Conservation (phyloP, 805 yeast genomes). For the Kurtzmaniella fragi region DNA sequence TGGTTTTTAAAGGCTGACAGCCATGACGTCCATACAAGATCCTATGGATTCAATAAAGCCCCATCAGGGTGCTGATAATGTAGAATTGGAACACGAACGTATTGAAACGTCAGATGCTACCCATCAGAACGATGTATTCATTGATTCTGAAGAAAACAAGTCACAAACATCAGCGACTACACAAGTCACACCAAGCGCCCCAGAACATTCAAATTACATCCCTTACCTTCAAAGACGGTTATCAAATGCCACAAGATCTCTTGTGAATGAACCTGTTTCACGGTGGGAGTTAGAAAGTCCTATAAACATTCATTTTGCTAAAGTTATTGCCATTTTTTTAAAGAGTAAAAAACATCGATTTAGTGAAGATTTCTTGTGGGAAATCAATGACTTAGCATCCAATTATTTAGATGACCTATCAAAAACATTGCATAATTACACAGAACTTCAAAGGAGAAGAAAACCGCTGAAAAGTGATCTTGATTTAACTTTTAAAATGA, state of each 20-base stretch:
- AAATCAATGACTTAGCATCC: slow-evolving; percentile 22
- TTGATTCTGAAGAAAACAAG: no score
- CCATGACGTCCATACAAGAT: no score
- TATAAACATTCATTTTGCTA: slow-evolving; percentile 24
- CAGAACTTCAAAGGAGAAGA: slow-evolving; percentile 57
- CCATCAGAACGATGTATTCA: neutral
- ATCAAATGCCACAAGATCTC: neutral
- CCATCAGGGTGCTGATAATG: no score
- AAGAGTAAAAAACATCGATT: slow-evolving; percentile 15
- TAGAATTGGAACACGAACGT: no score
- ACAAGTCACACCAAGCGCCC: neutral
- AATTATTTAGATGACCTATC: slow-evolving; percentile 33
- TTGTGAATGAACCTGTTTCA: neutral
- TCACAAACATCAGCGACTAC: no score
- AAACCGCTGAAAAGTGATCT: slow-evolving; percentile 52
- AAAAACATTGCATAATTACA: slow-evolving; percentile 40
- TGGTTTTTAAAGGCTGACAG: no score
- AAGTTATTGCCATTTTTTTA: slow-evolving; percentile 21
- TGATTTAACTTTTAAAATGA: slow-evolving; percentile 38
- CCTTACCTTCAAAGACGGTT: slow-evolving; percentile 1
- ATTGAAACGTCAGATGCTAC: neutral
- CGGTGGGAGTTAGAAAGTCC: slow-evolving; percentile 8
- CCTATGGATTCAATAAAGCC: no score
- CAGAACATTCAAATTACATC: neutral
- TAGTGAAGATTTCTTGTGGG: slow-evolving; percentile 24